phyloP scores from a whole-genome alignment of 2,329 filamentous ascomycete genomes.

The Xylaria sp. region DNA sequence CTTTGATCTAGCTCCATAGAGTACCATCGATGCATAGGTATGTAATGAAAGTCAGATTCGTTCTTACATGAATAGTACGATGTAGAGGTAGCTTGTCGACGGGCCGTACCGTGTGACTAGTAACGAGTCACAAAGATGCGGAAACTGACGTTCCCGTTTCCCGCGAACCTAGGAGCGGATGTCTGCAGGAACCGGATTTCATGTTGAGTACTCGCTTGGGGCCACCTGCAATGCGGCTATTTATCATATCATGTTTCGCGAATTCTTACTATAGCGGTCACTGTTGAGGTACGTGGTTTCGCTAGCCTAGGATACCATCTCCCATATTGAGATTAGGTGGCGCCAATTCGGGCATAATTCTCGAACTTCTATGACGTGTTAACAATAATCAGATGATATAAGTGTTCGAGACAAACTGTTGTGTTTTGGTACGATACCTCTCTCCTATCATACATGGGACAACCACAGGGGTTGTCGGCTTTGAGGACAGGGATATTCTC shows the following conservation, averaged over 20 bases:
- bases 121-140: neutral
- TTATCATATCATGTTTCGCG: constrained; percentile 3
- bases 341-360: neutral
- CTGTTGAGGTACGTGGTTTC: neutral
- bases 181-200: constrained; percentile 17
- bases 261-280: neutral
- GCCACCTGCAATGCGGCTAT: constrained; percentile 11
- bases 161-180: neutral
- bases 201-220: constrained; percentile 11
- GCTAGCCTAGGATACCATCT: neutral
- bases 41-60: neutral
- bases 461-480: constrained; percentile 7
- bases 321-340: neutral
- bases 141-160: neutral
- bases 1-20: no score
- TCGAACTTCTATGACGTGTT: neutral
- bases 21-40: neutral
- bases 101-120: constrained; percentile 5
- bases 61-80: neutral
- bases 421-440: constrained; percentile 3
- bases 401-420: constrained; percentile 2
- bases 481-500: constrained; percentile 7
- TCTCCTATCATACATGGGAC: no score
- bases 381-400: neutral
- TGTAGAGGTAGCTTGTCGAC: neutral